These are phyloP conservation scores for Cordyceps fumosorosea DNA, from an alignment of 2,329 filamentous ascomycete genomes.

Conservation along the genomic window DNA sequence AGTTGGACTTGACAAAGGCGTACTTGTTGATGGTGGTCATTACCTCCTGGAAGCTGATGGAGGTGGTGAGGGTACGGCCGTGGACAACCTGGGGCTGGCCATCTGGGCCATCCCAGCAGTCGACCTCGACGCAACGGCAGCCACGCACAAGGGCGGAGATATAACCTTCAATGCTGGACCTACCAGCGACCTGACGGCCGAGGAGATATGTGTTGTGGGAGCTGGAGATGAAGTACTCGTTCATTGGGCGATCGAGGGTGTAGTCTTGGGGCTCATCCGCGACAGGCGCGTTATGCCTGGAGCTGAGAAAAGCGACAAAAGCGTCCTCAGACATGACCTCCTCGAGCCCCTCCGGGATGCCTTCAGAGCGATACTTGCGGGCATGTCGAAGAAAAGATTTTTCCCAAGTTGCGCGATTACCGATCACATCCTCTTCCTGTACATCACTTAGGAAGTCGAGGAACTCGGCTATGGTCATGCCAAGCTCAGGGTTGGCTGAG, in stretches of 20 bases:
- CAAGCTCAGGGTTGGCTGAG: constrained; percentile 50
- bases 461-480: constrained; percentile 69
- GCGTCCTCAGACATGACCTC: constrained; percentile 66
- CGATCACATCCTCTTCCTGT: constrained; percentile 70
- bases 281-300: constrained; percentile 64
- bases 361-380: constrained; percentile 48
- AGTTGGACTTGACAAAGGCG: constrained; percentile 80
- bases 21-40: constrained; percentile 93
- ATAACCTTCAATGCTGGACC: constrained; percentile 92
- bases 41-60: constrained; percentile 84
- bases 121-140: constrained; percentile 92
- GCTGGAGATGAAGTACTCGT: constrained; percentile 97
- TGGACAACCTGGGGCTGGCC: constrained; percentile 87
- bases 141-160: constrained; percentile 81
- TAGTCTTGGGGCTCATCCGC: constrained; percentile 53
- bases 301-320: constrained; percentile 72
- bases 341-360: constrained; percentile 31
- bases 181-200: constrained; percentile 81
- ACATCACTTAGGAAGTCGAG: constrained; percentile 63
- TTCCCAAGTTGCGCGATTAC: constrained; percentile 61
- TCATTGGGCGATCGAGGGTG: constrained; percentile 73
- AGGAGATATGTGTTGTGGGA: constrained; percentile 97
- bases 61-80: constrained; percentile 80
- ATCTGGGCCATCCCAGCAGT: constrained; percentile 93
- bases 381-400: constrained; percentile 64